Conservation (phyloP, 345 rosid species). For the Eucalyptus sp. region DNA sequence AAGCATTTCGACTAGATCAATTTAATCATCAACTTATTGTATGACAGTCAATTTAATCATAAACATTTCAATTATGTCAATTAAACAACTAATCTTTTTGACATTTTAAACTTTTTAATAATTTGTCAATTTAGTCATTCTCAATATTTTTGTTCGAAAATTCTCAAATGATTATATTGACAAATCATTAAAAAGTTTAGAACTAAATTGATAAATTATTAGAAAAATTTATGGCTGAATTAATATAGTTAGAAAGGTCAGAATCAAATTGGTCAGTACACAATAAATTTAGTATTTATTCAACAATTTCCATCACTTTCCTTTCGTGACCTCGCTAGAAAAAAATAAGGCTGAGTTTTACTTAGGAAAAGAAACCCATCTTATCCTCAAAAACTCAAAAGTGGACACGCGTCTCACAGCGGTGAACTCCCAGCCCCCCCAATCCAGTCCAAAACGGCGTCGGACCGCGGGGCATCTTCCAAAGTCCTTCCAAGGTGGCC, state of each 20-base stretch:
- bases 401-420: neutral
- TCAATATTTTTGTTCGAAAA: accelerated
- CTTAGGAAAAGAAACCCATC: neutral
- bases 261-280: too few relatives aligned
- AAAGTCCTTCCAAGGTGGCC: neutral
- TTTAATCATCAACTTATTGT: accelerated
- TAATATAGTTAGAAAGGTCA: too few relatives aligned
- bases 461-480: neutral
- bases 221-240: neutral
- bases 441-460: neutral
- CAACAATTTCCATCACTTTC: neutral
- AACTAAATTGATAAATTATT: too few relatives aligned
- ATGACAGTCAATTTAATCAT: accelerated
- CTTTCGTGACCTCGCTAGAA: neutral
- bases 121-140: neutral
- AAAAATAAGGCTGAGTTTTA: neutral
- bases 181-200: accelerated
- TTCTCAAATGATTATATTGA: neutral
- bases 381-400: neutral
- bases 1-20: too few relatives aligned
- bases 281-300: too few relatives aligned
- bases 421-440: neutral
- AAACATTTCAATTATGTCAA: too few relatives aligned
- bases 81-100: too few relatives aligned
- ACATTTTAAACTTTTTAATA: too few relatives aligned